These are phyloP conservation scores for Liriodendron chinense DNA, from an alignment of 164 flowering plant species.

Conservation along the genomic window DNA sequence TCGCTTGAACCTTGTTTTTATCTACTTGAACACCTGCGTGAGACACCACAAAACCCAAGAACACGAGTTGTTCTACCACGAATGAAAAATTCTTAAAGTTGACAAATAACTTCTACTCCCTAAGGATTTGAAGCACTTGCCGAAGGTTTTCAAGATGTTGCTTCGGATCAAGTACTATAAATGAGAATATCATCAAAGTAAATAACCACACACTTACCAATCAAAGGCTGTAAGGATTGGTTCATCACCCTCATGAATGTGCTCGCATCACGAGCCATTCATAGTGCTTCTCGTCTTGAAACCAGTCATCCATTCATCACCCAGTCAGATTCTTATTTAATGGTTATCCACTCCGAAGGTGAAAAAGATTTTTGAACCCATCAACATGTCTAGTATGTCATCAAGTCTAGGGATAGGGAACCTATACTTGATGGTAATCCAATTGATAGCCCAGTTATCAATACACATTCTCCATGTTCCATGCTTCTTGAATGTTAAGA, in stretches of 20 bases:
- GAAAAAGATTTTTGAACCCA: constrained; percentile 1
- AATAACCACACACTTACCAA: constrained; percentile 5
- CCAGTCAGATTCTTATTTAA: background rate
- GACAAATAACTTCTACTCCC: background rate
- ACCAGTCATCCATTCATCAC: constrained; percentile 9
- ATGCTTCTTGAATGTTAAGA: background rate
- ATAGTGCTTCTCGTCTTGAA: constrained; percentile 10
- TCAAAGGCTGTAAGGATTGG: background rate
- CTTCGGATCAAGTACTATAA: background rate
- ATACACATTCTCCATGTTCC: constrained; percentile 6
- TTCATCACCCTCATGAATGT: constrained; percentile 8
- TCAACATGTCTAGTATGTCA: background rate
- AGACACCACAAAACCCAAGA: background rate
- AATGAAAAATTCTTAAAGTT: background rate
- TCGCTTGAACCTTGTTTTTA: background rate
- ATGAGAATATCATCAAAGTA: constrained; percentile 10
- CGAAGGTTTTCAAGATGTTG: background rate
- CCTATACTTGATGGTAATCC: background rate
- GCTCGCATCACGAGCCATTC: constrained; percentile 8
- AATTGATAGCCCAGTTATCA: constrained; percentile 2
- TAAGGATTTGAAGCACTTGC: background rate
- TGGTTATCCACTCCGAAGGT: background rate
- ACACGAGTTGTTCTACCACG: background rate
- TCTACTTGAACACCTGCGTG: background rate
- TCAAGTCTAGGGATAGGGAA: background rate